Conservation (phyloP, 2,329 filamentous ascomycete species). For the Epicoccum sorghinum region DNA sequence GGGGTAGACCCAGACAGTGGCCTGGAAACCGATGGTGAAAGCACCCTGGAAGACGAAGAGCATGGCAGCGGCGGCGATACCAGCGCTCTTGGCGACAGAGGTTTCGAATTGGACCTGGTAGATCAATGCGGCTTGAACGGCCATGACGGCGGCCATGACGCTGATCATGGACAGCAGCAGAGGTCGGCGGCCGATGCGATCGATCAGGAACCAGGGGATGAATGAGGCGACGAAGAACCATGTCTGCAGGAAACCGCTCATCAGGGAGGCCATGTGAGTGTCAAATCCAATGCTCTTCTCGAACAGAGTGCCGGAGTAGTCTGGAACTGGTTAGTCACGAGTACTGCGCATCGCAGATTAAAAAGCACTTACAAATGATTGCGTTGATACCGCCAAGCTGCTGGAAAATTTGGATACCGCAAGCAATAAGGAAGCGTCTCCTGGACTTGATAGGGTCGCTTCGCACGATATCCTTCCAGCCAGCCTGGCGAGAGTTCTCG, state of each 20-base stretch:
- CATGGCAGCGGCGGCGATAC: constrained; percentile 24
- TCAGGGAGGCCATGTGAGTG: constrained; percentile 22
- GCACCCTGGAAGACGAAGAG: constrained; percentile 26
- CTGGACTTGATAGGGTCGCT: constrained; percentile 26
- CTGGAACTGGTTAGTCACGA: background rate
- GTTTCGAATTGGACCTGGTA: constrained; percentile 26
- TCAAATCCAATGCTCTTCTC: constrained; percentile 26
- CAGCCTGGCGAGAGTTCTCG: constrained; percentile 21
- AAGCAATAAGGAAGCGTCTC: constrained; percentile 25
- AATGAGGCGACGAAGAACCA: constrained; percentile 29
- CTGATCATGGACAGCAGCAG: constrained; percentile 25
- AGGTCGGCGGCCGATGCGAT: constrained; percentile 22
- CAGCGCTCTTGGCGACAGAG: constrained; percentile 16
- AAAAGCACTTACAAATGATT: constrained; percentile 20
- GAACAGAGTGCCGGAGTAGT: constrained; percentile 25
- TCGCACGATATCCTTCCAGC: constrained; percentile 23
- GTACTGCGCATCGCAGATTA: background rate
- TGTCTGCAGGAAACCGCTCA: constrained; percentile 26
- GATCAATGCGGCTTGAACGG: constrained; percentile 25
- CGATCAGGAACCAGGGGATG: constrained; percentile 25
- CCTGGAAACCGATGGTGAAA: constrained; percentile 27
- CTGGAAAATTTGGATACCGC: constrained; percentile 25
- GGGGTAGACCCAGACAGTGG: constrained; percentile 21
- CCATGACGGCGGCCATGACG: constrained; percentile 26
- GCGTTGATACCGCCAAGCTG: constrained; percentile 26